Percentiles rank a stretch among this genome's conserved stretches.
Conservation (phyloP, 2,329 filamentous ascomycete species). For the Coniella lustricola region DNA sequence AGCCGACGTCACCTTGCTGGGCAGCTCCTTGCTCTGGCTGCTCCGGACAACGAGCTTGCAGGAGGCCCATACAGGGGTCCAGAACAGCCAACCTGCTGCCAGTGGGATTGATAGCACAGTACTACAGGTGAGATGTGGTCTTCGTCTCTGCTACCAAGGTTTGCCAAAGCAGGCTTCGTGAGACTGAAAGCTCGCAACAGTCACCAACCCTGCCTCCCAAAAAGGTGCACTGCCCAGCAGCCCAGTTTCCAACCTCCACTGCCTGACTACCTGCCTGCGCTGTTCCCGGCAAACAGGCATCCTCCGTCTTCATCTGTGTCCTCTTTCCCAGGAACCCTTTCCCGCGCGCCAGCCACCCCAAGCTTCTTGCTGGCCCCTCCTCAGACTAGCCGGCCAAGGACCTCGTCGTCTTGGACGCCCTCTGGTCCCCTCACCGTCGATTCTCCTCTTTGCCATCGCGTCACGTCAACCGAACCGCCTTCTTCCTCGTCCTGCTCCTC, state of each 20-base stretch:
- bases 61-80: background rate
- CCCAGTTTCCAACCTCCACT: no score
- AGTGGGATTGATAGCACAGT: no score
- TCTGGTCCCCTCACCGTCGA: background rate
- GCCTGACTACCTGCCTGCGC: slow-evolving; percentile 6
- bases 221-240: background rate
- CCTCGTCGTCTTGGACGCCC: slow-evolving; percentile 1
- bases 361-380: background rate
- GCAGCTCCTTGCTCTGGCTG: slow-evolving; percentile 1
- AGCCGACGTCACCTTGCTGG: background rate
- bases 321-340: slow-evolving; percentile 8
- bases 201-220: no score
- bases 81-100: background rate
- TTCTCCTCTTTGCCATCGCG: background rate
- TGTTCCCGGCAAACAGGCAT: background rate
- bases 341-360: slow-evolving; percentile 2
- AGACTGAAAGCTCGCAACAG: no score
- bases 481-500: background rate
- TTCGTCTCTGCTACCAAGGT: background rate
- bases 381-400: background rate
- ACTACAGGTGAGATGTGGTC: background rate
- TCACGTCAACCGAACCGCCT: background rate
- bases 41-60: background rate
- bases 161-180: background rate
- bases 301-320: background rate